These are phyloP conservation scores for Tuber melanosporum DNA, from an alignment of 495 filamentous ascomycete genomes.

Conservation along the genomic window DNA sequence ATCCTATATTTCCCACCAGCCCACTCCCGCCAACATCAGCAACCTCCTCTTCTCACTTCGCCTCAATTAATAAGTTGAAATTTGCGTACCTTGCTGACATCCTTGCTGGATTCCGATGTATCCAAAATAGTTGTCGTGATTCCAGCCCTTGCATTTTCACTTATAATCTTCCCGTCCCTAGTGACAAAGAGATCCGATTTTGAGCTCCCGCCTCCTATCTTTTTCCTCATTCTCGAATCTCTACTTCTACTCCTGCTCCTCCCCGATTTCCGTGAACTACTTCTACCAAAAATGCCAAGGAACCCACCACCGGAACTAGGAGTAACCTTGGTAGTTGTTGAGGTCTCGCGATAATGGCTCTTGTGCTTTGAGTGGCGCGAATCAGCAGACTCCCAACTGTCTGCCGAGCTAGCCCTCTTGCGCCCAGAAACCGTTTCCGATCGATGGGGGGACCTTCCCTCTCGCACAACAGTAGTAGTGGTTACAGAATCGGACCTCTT, in stretches of 20 bases:
- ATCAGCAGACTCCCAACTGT: conserved; percentile 27
- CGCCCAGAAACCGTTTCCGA: background rate
- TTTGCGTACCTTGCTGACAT: conserved; percentile 12
- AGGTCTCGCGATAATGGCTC: conserved; percentile 8
- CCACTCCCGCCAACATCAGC: conserved; percentile 6
- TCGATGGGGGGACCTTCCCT: background rate
- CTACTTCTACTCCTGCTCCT: conserved; percentile 14
- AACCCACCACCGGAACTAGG: conserved; percentile 10
- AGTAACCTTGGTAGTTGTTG: conserved; percentile 11
- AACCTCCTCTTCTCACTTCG: background rate
- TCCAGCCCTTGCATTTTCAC: conserved; percentile 4
- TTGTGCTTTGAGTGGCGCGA: conserved; percentile 16
- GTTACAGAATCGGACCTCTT: background rate
- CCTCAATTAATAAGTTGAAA: background rate
- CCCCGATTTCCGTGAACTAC: conserved; percentile 15
- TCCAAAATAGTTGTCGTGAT: conserved; percentile 5
- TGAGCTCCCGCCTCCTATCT: conserved; percentile 5
- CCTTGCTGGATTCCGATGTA: conserved; percentile 6
- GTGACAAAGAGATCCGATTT: conserved; percentile 2
- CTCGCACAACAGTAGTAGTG: background rate
- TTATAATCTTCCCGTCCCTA: conserved; percentile 9
- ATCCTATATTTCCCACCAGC: conserved; percentile 15
- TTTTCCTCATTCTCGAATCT: background rate
- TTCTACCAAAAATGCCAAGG: conserved; percentile 11
- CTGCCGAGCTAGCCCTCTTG: conserved; percentile 20